Evolutionary conservation across 148 eudicot genomes (phyloP).

Genomic region (Arbutus unedo): DNA sequence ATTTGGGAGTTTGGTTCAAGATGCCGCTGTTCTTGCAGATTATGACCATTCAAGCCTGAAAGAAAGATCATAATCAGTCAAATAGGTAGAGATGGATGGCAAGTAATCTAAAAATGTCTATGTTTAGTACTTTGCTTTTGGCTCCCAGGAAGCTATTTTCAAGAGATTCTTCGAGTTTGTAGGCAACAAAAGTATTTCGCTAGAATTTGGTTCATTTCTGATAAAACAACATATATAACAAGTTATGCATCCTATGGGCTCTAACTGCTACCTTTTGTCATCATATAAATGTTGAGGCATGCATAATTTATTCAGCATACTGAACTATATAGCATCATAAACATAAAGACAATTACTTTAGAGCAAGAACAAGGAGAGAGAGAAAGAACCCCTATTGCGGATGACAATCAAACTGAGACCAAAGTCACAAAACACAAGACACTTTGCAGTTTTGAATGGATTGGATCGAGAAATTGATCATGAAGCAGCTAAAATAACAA

Average conservation of each 20-base stretch:
- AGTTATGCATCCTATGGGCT: background rate
- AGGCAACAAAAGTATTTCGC: background rate
- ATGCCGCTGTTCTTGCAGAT: constrained; percentile 43
- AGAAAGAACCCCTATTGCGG: background rate
- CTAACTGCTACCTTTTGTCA: background rate
- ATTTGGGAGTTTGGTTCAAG: constrained; percentile 44
- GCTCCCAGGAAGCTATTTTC: background rate
- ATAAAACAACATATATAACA: background rate
- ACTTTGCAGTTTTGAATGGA: background rate
- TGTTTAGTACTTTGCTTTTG: background rate
- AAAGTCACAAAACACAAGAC: background rate
- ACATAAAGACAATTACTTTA: background rate
- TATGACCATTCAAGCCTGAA: constrained; percentile 37
- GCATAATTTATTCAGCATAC: background rate
- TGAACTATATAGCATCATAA: background rate
- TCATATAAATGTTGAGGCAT: no score
- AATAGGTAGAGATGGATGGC: background rate
- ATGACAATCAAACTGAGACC: background rate
- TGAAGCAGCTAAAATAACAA: background rate
- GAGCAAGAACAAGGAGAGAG: background rate
- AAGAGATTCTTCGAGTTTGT: background rate
- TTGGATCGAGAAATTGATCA: background rate
- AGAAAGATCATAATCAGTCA: constrained; percentile 17
- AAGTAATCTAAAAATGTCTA: background rate
- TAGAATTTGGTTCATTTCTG: background rate